Conservation (phyloP, 2,329 filamentous ascomycete genomes). For the Diaporthe destruens region DNA sequence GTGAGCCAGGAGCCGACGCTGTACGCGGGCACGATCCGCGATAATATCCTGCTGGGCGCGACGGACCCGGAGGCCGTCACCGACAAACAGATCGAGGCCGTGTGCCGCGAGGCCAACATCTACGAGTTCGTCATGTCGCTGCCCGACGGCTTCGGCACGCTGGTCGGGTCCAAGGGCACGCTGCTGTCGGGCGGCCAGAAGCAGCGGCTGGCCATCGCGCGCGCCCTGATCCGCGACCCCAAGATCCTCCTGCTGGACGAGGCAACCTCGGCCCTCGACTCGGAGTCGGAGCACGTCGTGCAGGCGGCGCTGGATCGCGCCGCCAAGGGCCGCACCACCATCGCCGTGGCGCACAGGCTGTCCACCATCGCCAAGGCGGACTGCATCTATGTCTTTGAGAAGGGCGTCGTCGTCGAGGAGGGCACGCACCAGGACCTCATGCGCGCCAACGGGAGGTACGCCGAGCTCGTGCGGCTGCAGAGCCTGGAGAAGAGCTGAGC, state of each 20-base stretch:
- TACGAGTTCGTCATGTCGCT: slow-evolving; percentile 91
- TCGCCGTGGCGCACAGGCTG: slow-evolving; percentile 92
- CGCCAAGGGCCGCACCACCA: slow-evolving; percentile 87
- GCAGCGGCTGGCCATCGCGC: slow-evolving; percentile 92
- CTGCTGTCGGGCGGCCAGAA: slow-evolving; percentile 93
- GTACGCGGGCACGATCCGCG: slow-evolving; percentile 90
- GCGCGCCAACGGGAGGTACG: slow-evolving; percentile 78
- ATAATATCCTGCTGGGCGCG: slow-evolving; percentile 88
- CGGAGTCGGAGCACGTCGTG: slow-evolving; percentile 82
- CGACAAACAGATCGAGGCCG: slow-evolving; percentile 80
- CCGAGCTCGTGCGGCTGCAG: slow-evolving; percentile 84
- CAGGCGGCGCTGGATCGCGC: slow-evolving; percentile 86
- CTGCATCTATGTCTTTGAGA: slow-evolving; percentile 96
- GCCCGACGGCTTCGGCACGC: slow-evolving; percentile 86
- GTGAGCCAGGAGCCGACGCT: slow-evolving; percentile 95
- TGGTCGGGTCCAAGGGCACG: slow-evolving; percentile 88
- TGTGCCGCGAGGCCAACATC: slow-evolving; percentile 91
- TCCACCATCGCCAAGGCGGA: slow-evolving; percentile 96
- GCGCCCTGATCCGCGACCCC: slow-evolving; percentile 90
- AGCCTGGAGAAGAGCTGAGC: slow-evolving; percentile 70
- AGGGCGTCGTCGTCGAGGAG: slow-evolving; percentile 85
- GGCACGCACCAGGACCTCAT: slow-evolving; percentile 83
- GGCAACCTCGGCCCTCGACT: slow-evolving; percentile 82
- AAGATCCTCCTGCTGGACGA: slow-evolving; percentile 88
- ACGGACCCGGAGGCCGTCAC: slow-evolving; percentile 71